Evolutionary conservation across 2,329 filamentous ascomycete species (phyloP), one percentile per base, ranked within the genome.

Genomic region (Aspergillus flavus): DNA sequence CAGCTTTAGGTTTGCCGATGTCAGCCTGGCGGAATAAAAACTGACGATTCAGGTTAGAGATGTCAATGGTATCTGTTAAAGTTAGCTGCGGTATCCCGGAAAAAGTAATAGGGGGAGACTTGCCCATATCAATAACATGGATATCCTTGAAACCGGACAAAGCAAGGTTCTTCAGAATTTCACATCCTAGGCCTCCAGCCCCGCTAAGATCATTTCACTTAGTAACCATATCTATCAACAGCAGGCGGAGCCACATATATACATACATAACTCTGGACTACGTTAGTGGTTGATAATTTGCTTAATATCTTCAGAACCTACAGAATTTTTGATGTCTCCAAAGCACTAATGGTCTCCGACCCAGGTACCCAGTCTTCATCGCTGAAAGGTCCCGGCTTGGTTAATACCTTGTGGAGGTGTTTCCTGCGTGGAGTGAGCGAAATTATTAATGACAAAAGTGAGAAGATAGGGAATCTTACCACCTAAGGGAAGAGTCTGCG

Each of bases 101-200:
- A n/a, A 32, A 9, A 2, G 34, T 28, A 23, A 23, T 9, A 54
- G 46, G 58, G 34, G 32, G 45, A 19, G n/a, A 75, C 84, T 63
- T 80, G 91, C 91, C 92, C 95, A 99, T 99, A 80, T 99, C 95
- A 72, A 99, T 98, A 63, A 99, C 95, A 82, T 99, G 93, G 69
- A 99, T 97, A 73, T 97, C 88, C 78, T 91, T 96, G 83, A 99
- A 99, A 32, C 94, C 93, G 2, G 94, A 97, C 58, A 99, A 85
- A 48, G 95, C 95, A 39, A 99, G 85, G 73, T 99, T 93, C 83
- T 99, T 99, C 58, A 99, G 83, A 52, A 99, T 96, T 77, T 99
- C 95, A 73, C 95, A 99, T 68, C 95, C 95, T 64, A 99, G 80
- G 12, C 95, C 95, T 66, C 95, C 95, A 63, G 95, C 95, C 62